Evolutionary conservation across 805 yeast genomes (phyloP).

Genomic region (Lipomyces yamadae): DNA sequence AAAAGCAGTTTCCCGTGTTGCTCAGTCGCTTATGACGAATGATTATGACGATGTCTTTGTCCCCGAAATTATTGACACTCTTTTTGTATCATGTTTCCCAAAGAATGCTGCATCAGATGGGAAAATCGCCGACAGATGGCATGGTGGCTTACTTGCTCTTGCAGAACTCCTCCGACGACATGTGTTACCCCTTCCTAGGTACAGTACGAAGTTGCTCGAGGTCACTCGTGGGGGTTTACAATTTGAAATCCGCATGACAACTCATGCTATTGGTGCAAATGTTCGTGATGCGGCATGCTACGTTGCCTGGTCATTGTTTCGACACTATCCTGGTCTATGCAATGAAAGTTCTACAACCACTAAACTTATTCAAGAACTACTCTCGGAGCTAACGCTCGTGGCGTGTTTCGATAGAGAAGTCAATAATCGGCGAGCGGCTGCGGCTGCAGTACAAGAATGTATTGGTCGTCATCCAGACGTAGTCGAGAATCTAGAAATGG

Average conservation of each 20-base stretch:
- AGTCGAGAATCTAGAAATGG: slow-evolving; percentile 42
- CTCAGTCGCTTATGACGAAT: slow-evolving; percentile 11
- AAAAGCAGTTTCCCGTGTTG: slow-evolving; percentile 50
- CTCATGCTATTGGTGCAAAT: slow-evolving; percentile 63
- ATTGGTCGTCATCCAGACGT: slow-evolving; percentile 64
- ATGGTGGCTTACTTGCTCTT: slow-evolving; percentile 61
- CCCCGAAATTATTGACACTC: slow-evolving; percentile 20
- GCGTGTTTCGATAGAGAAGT: slow-evolving; percentile 75
- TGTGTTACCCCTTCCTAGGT: slow-evolving; percentile 16
- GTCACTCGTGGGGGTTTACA: slow-evolving; percentile 46
- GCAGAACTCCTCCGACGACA: slow-evolving; percentile 54
- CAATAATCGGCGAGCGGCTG: slow-evolving; percentile 75
- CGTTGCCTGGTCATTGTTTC: slow-evolving; percentile 75
- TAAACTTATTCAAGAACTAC: slow-evolving; percentile 36
- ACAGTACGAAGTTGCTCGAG: slow-evolving; percentile 29
- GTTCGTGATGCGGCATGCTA: slow-evolving; percentile 86
- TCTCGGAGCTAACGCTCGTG: slow-evolving; percentile 53
- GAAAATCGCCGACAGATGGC: slow-evolving; percentile 54
- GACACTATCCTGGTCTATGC: slow-evolving; percentile 46
- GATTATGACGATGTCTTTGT: slow-evolving; percentile 17
- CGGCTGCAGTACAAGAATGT: slow-evolving; percentile 86
- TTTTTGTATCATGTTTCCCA: slow-evolving; percentile 19
- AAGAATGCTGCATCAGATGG: slow-evolving; percentile 17
- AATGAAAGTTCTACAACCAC: slow-evolving; percentile 24
- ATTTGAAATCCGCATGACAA: slow-evolving; percentile 61